A percentile compares a stretch with the other conserved stretches of the same genome.
These are phyloP conservation scores for Botrytis pseudocinerea DNA, from an alignment of 2,329 filamentous ascomycete genomes.

Conservation along the genomic window DNA sequence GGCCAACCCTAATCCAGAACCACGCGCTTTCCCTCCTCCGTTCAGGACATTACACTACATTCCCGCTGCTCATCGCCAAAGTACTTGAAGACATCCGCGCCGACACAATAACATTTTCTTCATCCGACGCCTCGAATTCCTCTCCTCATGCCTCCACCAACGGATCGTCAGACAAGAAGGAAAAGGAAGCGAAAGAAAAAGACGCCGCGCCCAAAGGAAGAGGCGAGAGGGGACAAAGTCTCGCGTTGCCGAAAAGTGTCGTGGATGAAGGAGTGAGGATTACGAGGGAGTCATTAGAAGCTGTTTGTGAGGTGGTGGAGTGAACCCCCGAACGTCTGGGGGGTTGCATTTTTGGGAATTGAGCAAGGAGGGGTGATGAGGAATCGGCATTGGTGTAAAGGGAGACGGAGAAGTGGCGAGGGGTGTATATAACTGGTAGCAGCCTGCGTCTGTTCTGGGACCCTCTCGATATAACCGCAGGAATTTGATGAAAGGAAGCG, in stretches of 20 bases:
- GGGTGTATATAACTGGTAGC: neutral
- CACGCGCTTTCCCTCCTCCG: constrained; percentile 63
- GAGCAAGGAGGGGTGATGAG: neutral
- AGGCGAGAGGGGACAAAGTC: constrained; percentile 39
- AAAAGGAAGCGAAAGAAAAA: constrained; percentile 13
- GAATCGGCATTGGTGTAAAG: neutral
- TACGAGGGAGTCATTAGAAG: constrained; percentile 59
- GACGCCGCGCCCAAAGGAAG: constrained; percentile 23
- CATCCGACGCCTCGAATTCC: neutral
- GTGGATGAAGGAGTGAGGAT: constrained; percentile 62
- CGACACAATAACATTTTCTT: constrained; percentile 35
- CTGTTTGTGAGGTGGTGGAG: constrained; percentile 40
- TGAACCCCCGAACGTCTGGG: neutral
- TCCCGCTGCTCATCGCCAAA: constrained; percentile 60
- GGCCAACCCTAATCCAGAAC: constrained; percentile 60
- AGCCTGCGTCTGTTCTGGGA: neutral
- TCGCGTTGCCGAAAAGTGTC: constrained; percentile 60
- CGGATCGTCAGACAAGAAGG: constrained; percentile 23
- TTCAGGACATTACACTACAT: constrained; percentile 59
- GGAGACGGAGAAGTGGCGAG: neutral
- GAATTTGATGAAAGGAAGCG: neutral
- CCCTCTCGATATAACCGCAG: neutral
- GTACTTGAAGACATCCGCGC: constrained; percentile 59
- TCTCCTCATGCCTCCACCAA: neutral
- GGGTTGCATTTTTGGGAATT: neutral